These are phyloP conservation scores for Calonectria pteridis DNA, from an alignment of 2,329 filamentous ascomycete genomes.

Conservation along the genomic window DNA sequence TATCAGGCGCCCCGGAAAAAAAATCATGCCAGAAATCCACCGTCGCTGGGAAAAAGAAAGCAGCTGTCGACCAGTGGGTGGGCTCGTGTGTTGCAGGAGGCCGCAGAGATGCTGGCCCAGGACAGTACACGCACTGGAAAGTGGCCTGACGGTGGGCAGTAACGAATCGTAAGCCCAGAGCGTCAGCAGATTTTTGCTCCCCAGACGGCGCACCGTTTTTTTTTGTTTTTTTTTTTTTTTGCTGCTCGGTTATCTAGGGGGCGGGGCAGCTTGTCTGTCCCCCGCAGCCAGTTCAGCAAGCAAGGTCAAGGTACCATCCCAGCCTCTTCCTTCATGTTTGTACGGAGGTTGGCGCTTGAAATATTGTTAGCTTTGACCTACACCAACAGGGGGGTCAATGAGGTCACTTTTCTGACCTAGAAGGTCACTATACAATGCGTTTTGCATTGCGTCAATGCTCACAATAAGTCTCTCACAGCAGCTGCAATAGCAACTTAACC, in stretches of 20 bases:
- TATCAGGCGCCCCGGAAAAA: slow-evolving; percentile 23
- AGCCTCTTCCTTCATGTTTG: slow-evolving; percentile 1
- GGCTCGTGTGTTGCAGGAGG: background rate
- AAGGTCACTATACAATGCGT: no score
- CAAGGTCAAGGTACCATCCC: background rate
- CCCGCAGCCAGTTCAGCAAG: slow-evolving; percentile 6
- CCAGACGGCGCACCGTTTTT: background rate
- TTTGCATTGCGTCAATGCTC: no score
- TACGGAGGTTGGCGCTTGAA: no score
- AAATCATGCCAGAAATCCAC: slow-evolving; percentile 27
- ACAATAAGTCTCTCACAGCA: no score
- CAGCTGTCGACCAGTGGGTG: background rate
- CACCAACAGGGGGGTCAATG: no score
- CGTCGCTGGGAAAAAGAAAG: background rate
- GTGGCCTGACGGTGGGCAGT: slow-evolving; percentile 23
- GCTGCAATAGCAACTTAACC: no score
- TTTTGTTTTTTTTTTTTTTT: no score
- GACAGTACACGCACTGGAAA: slow-evolving; percentile 11
- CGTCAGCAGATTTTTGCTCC: slow-evolving; percentile 29
- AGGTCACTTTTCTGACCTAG: no score
- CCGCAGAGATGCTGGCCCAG: background rate
- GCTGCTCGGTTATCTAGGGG: slow-evolving; percentile 23
- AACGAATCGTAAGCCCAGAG: slow-evolving; percentile 25
- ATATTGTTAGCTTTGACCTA: no score
- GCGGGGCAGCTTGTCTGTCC: background rate